A percentile compares a stretch with the other conserved stretches of the same genome.
Conservation (phyloP, 371 early-diverging fungal genomes). For the Syncephalastrum racemosum region DNA sequence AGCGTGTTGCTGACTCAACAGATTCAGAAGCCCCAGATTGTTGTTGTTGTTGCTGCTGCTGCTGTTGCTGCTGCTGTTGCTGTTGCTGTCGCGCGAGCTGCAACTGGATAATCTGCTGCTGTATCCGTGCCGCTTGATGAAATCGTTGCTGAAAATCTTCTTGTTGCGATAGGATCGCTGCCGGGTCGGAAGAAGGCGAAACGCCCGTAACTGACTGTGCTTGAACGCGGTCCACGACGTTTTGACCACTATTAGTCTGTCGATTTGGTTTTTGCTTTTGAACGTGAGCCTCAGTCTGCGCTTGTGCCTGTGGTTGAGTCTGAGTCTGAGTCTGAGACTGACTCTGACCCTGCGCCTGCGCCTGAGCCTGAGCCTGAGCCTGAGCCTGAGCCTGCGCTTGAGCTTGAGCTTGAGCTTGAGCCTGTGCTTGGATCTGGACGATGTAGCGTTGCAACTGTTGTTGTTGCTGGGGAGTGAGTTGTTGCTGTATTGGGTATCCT, state of each 20-base stretch:
- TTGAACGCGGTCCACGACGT: neutral
- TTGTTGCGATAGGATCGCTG: constrained; percentile 8
- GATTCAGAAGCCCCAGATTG: neutral
- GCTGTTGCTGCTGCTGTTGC: constrained; percentile 12
- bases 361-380: neutral
- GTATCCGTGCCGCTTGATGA: constrained; percentile 6
- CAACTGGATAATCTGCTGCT: neutral
- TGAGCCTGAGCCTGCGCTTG: constrained; percentile 7
- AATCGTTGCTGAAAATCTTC: constrained; percentile 17
- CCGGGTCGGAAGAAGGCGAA: neutral
- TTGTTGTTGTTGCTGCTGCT: constrained; percentile 13
- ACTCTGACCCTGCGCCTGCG: constrained; percentile 8
- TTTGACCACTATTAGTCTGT: too few relatives aligned
- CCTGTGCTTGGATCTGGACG: constrained; percentile 31
- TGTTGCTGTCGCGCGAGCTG: constrained; percentile 12
- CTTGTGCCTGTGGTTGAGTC: neutral
- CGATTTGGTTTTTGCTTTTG: neutral
- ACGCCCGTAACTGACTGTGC: neutral
- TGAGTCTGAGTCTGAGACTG: neutral
- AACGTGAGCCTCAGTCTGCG: neutral
- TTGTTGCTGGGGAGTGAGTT: constrained; percentile 10
- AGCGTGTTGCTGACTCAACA: too few relatives aligned
- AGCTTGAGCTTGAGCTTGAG: constrained; percentile 9
- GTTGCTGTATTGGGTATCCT: constrained; percentile 15
- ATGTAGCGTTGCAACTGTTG: constrained; percentile 11